Evolutionary conservation across 179 eudicot genomes (phyloP), one percentile per base, ranked within the genome.

Genomic region (Vitellaria paradoxa): DNA sequence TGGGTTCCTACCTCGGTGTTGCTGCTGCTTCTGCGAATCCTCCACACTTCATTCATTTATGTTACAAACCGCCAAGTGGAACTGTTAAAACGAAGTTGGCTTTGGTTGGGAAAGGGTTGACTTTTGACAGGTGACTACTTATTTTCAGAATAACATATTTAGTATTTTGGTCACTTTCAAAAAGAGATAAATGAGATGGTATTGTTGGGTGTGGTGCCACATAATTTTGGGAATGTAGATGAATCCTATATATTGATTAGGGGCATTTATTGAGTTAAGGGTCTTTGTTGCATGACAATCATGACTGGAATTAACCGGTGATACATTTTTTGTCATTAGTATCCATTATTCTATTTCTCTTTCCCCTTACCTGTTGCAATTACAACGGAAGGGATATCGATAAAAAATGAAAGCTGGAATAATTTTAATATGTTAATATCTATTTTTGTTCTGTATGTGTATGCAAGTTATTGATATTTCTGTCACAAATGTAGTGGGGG

Each of bases 1-100:
- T 94, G 98, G 98, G 98, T 63, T 94, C 97, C 70, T 94, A 94
- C 80, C 90, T 94, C 68, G 98, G 82, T 15, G 98, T 94, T 81
- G 98, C 94, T 79, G 98, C 93, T 12, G 98, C 97, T 73, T 91
- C 96, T 24, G 89, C 93, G 23, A 94, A 94, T 82, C 93, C 94
- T 62, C 90, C 97, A n/a, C 96, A 89, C 77, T 94, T 94, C 78
- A 92, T 94, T 80, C 98, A 94, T 87, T 70, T 94, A 75, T 90
- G 96, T 75, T 94, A 94, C 81, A 94, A 90, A 84, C 98, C 98
- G 55, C 83, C 84, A 7, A 74, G 82, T 82, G 98, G 98, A 40
- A 81, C 84, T 12, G 88, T 87, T 76, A 92, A 86, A 79, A 82
- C 91, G 85, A 94, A 92, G 80, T 80, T 94, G 79, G 98, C 88